Conservation (phyloP, 352 stramenopile species). For the Aphanomyces astaci region DNA sequence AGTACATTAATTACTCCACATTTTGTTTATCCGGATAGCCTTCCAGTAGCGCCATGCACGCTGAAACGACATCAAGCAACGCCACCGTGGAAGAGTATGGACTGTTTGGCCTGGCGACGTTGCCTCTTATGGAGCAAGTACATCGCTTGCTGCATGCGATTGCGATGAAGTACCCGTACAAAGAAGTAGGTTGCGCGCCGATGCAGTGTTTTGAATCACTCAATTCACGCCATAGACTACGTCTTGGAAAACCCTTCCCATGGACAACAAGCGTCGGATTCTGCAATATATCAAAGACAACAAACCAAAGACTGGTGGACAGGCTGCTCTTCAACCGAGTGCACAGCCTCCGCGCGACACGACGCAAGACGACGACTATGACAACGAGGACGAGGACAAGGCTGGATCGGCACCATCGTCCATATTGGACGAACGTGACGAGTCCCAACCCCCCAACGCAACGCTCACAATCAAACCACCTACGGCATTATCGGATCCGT, state of each 20-base stretch:
- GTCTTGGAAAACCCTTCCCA: constrained; percentile 61
- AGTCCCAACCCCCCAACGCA: not conserved
- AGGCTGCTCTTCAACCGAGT: constrained; percentile 2
- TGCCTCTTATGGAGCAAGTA: constrained; percentile 77
- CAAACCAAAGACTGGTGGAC: constrained; percentile 28
- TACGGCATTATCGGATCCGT: not conserved
- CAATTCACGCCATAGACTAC: no score
- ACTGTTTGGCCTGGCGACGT: constrained; percentile 45
- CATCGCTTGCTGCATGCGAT: constrained; percentile 81
- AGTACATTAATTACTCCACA: no score
- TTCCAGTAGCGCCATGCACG: not conserved
- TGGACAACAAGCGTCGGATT: constrained; percentile 76
- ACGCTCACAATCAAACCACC: not conserved
- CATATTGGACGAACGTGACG: not conserved
- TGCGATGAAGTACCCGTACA: constrained; percentile 73
- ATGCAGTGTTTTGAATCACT: no score
- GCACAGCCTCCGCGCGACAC: not conserved
- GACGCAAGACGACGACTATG: constrained; percentile 19
- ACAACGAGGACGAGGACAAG: constrained; percentile 3
- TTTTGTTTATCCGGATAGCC: not conserved
- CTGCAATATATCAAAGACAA: constrained; percentile 74
- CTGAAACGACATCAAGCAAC: constrained; percentile 23
- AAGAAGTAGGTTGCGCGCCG: constrained; percentile 55
- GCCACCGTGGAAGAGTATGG: constrained; percentile 43
- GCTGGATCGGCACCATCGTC: not conserved